Percentiles rank a stretch among this genome's conserved stretches.
Conservation (phyloP, 129 eudicot genomes). For the Centrapalus pauciflorus region DNA sequence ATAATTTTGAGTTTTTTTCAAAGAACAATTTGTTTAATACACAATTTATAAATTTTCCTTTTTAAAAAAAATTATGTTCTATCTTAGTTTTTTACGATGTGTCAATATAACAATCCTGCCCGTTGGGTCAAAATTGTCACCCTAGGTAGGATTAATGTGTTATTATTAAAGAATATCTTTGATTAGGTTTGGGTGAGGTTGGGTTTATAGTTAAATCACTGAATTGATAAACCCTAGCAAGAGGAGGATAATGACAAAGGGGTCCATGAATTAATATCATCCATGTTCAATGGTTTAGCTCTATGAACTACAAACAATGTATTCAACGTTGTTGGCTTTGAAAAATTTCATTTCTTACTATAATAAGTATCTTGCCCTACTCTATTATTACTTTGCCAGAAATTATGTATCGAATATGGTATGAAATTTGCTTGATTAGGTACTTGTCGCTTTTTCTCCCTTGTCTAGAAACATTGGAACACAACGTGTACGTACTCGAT, state of each 20-base stretch:
- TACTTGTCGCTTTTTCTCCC: constrained; percentile 9
- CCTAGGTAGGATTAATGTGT: no score
- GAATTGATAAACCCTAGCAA: constrained; percentile 3
- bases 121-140: no score
- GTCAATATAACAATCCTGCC: no score
- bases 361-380: background rate
- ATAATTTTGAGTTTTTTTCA: no score
- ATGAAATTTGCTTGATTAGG: background rate
- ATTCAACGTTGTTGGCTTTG: background rate
- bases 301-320: constrained; percentile 7
- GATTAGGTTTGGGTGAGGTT: background rate
- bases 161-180: no score
- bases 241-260: constrained; percentile 1
- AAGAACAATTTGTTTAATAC: no score
- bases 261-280: background rate
- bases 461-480: constrained; percentile 21
- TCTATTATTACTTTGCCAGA: background rate
- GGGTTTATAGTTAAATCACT: background rate
- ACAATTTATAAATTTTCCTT: no score
- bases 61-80: no score
- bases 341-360: background rate
- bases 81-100: no score
- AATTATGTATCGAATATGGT: background rate
- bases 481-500: background rate
- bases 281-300: constrained; percentile 10